Base-by-base conservation (phyloP, 192 early-diverging fungal species). In the Backusella mclennaniae region DNA sequence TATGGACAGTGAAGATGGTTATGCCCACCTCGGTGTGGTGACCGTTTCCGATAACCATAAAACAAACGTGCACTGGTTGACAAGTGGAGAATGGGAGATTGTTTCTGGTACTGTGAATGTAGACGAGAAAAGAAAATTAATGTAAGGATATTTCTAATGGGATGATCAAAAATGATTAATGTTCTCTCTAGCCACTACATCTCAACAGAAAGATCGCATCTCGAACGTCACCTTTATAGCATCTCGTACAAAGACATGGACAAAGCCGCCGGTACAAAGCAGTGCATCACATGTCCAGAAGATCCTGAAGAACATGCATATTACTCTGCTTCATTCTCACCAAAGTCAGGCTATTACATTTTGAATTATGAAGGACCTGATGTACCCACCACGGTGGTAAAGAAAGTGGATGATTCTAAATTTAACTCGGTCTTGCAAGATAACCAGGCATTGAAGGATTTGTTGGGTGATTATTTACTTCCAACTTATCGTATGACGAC, bases 361-460 rank as follows among this genome's bases (percentile, higher is more conserved):
- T 82, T 97, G 11, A 84, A 83, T 12, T 97, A 98, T 78, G 77
- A 83, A 15, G 97, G 97, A 0, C 97, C 97, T 14, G 91, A 90
- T 78, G 84, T 96, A 14, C 96, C 96, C 5, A 95, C 89, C 85
- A 90, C 92, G 73, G 87, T 86, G 31, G 87, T 95, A 4, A 87
- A 87, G 69, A 91, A 89, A 77, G 82, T 84, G 31, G 76, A 56
- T 7, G 85, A 93, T 53, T 41, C 63, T 44, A 77, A 74, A 26
- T 94, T 92, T 76, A 87, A 83, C 76, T 76, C 73, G 2, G 83
- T 92, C 4, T 76, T 94, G 8, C 83, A 85, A 66, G 84, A 92
- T 66, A 95, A 95, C 78, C 66, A 78, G 19, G 68, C 67, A 0
- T 81, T 92, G 4, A 80, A 80, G 29, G 41, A 80, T 1, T 66